Evolutionary conservation across 305 asterid species (phyloP), one percentile per base, ranked within the genome.

Genomic region (Caryopteris hybrid): DNA sequence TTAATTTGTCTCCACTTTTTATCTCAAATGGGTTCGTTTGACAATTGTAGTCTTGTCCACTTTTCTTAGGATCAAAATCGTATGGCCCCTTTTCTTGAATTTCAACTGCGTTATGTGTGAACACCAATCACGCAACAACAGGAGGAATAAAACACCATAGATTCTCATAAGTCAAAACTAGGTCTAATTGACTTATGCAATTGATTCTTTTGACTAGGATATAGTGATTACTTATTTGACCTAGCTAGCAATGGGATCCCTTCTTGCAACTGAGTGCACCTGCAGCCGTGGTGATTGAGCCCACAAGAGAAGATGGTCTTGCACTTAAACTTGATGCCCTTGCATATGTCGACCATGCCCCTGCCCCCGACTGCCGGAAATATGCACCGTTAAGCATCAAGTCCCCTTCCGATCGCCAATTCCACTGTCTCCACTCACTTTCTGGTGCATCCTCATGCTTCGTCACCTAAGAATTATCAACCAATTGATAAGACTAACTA

Each of bases 251-350:
- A 18, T 51, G 82, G n/a, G 86, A 61, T 38, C 91, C 90, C 58
- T 31, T 80, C 67, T 73, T 83, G 83, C 97, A 90, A 58, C 1
- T 71, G 0, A 86, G 80, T n/a, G 83, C 82, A 8, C 95, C 97
- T 8, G 95, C 88, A 39, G 62, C 66, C 2, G 57, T 53, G 17
- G 97, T 90, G 36, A 90, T 79, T 20, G 86, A 34, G 42, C 82
- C 87, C 13, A 88, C 97, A 0, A 90, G 78, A 8, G 86, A 77
- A 41, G 88, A 79, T 5, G 97, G 87, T 61, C 94, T 81, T 3
- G 92, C 95, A 17, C 83, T 75, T 61, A 88, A 61, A 56, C 97
- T 90, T 5, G 97, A 84, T 5, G 97, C 97, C 83, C 80, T 80
- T 29, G 88, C 85, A 46, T 84, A 85, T 0, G 81, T 57, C 1